phyloP scores from a whole-genome alignment of 805 yeast genomes.

The Pichia cephalocereana region DNA sequence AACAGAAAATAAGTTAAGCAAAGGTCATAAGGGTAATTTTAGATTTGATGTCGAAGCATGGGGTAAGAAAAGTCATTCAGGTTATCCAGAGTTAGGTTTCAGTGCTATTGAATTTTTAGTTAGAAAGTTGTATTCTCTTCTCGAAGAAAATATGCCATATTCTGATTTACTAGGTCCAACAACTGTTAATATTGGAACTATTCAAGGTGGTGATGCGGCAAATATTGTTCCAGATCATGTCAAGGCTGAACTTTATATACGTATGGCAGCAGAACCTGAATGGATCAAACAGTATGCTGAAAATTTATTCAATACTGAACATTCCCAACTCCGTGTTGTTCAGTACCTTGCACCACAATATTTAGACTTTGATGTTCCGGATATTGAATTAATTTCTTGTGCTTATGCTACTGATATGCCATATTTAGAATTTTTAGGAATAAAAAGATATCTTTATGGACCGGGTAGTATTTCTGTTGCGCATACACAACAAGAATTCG shows the following conservation, averaged over 20 bases:
- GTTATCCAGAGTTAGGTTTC: constrained; percentile 58
- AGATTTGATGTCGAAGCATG: constrained; percentile 30
- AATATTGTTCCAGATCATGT: constrained; percentile 57
- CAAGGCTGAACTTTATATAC: constrained; percentile 35
- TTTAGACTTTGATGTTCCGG: constrained; percentile 50
- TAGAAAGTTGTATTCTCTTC: constrained; percentile 37
- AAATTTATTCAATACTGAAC: constrained; percentile 26
- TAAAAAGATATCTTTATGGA: constrained; percentile 46
- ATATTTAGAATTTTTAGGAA: constrained; percentile 23
- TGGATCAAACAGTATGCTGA: constrained; percentile 29
- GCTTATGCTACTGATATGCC: constrained; percentile 35
- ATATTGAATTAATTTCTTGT: constrained; percentile 37
- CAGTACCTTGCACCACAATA: constrained; percentile 31
- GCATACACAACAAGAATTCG: constrained; percentile 45
- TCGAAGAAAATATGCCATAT: constrained; percentile 36
- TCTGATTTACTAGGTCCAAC: constrained; percentile 48
- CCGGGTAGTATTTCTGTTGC: constrained; percentile 56
- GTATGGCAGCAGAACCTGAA: constrained; percentile 42
- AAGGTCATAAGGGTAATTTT: constrained; percentile 57
- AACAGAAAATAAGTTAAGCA: constrained; percentile 55
- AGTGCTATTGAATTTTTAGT: constrained; percentile 49
- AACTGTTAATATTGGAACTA: constrained; percentile 49
- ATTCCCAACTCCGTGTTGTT: constrained; percentile 6
- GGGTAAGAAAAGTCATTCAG: constrained; percentile 55
- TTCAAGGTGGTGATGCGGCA: constrained; percentile 53